Conservation (phyloP, 495 filamentous ascomycete species). For the Penicillium parvum region DNA sequence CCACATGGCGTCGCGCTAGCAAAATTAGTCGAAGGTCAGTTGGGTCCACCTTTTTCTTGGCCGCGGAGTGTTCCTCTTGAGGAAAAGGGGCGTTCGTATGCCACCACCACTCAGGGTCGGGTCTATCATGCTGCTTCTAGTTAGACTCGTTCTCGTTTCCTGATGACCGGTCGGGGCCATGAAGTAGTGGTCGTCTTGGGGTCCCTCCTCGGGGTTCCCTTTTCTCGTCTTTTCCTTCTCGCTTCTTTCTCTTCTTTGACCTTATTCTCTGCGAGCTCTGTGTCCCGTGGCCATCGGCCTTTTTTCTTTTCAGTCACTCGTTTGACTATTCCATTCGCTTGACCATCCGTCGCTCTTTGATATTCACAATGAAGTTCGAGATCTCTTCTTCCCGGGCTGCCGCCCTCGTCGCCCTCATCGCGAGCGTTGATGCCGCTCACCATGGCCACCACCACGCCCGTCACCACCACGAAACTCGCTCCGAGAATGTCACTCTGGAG, state of each 20-base stretch:
- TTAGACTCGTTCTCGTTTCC: slow-evolving; percentile 9
- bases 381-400: slow-evolving; percentile 22
- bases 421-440: slow-evolving; percentile 42
- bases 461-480: slow-evolving; percentile 23
- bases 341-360: slow-evolving; percentile 8
- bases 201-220: no score
- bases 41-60: no score
- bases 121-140: slow-evolving; percentile 3
- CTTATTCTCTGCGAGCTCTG: slow-evolving; percentile 28
- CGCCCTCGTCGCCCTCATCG: slow-evolving; percentile 58
- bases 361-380: slow-evolving; percentile 39
- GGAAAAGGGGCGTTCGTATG: no score
- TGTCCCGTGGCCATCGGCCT: slow-evolving; percentile 20
- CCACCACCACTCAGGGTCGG: slow-evolving; percentile 3
- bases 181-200: no score
- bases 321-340: slow-evolving; percentile 21
- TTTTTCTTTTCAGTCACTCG: slow-evolving; percentile 23
- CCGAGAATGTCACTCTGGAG: slow-evolving; percentile 20
- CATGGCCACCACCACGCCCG: slow-evolving; percentile 34
- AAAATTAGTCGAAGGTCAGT: not conserved
- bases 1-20: slow-evolving; percentile 10
- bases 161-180: slow-evolving; percentile 3
- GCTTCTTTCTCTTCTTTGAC: slow-evolving; percentile 21
- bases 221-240: slow-evolving; percentile 18
- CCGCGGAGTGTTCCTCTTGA: slow-evolving; percentile 4